Base-by-base conservation (phyloP, 345 rosid genomes). In the Camelina sativa region DNA sequence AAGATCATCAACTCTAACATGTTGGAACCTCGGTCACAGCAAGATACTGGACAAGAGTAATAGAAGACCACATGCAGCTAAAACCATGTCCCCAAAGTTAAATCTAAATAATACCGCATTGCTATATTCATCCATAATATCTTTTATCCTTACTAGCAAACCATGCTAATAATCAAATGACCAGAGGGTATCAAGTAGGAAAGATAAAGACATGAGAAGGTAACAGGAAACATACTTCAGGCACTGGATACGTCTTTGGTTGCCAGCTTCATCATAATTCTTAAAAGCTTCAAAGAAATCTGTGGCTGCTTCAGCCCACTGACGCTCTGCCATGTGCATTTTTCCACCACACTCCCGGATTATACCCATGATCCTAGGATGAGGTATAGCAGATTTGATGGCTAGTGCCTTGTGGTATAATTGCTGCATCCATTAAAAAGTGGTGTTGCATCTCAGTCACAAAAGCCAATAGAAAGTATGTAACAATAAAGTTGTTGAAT, bases 251-350 rank as follows among this genome's bases (percentile, higher is more conserved):
- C 99, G 99, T 75, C 99, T 89, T 53, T 96, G 98, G 72, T 92
- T 96, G 53, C 99, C 99, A 78, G 99, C 99, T 87, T 96, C 99
- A 79, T 96, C 99, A 68, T 96, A 96, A 69, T 96, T 96, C 82
- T 96, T 96, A 72, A 96, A 96, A 69, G 99, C 99, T 83, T 92
- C 99, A 85, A 96, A 96, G 87, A 96, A 96, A 79, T 96, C 99
- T 6, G 99, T 96, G 17, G 98, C 98, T 0, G 98, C 99, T 44
- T 96, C 99, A 59, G 88, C 93, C 99, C 99, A 96, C 67, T 89
- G 97, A 75, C 97, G 98, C 83, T 96, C 98, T 32, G 98, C 96
- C 99, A 91, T 96, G 82, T 92, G 98, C 99, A 96, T 96, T 84
- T 96, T 96, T 4, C 99, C 99, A 67, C 99, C 99, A 83, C 99